Conservation (phyloP, 305 asterid species). For the Rubia occidens region DNA sequence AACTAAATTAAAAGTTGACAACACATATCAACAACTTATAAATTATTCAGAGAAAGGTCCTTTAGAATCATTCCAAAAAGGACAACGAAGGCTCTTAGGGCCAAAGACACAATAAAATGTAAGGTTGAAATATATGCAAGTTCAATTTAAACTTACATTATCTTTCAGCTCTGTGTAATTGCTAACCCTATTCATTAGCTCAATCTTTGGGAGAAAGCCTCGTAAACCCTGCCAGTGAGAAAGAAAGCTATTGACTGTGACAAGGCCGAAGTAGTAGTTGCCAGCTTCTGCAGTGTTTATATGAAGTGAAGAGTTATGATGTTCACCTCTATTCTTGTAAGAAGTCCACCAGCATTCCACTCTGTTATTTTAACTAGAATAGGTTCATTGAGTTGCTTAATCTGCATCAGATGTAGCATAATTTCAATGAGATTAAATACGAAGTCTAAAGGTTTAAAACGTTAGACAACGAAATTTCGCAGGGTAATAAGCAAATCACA, state of each 20-base stretch:
- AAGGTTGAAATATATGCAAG: not conserved
- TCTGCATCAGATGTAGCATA: conserved; percentile 34
- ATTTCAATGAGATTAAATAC: conserved; percentile 11
- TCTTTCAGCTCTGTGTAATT: conserved; percentile 73
- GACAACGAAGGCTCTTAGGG: not conserved
- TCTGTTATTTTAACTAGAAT: conserved; percentile 65
- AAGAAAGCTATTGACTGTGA: conserved; percentile 9
- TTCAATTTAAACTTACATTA: conserved; percentile 33
- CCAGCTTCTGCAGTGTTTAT: not conserved
- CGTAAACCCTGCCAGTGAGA: conserved; percentile 66
- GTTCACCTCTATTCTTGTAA: conserved; percentile 80
- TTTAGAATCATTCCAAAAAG: not conserved
- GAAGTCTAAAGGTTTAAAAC: not conserved
- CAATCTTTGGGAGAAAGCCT: conserved; percentile 87
- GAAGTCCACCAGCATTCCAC: conserved; percentile 94
- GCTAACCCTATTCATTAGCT: conserved; percentile 67
- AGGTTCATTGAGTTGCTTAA: conserved; percentile 76
- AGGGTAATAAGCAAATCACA: not conserved
- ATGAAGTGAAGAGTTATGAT: conserved; percentile 10
- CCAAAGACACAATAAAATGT: not conserved
- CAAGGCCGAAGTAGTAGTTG: not conserved
- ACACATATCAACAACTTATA: not conserved
- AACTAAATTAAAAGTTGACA: not conserved
- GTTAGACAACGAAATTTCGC: not conserved
- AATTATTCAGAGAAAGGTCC: conserved; percentile 6